Evolutionary conservation across 2,329 filamentous ascomycete species (phyloP).

Genomic region (Hymenoscyphus linearis): DNA sequence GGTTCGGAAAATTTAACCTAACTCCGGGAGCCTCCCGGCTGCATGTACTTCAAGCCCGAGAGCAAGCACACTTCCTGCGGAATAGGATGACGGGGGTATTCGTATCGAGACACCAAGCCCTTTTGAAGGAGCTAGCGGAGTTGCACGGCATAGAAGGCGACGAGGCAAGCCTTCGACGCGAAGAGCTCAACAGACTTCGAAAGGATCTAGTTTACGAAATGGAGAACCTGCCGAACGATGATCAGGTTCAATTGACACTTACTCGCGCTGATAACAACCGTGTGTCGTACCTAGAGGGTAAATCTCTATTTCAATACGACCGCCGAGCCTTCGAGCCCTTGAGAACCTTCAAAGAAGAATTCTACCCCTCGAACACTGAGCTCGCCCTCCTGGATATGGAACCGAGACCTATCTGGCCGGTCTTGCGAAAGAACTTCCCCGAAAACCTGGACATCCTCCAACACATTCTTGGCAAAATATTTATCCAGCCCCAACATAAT

Average conservation of each 20-base stretch:
- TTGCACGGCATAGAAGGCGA: neutral
- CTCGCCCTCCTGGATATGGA: slow-evolving; percentile 59
- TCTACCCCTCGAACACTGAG: slow-evolving; percentile 56
- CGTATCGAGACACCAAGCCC: neutral
- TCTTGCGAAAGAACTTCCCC: slow-evolving; percentile 39
- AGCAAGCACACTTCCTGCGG: neutral
- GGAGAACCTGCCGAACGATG: no score
- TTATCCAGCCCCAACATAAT: slow-evolving; percentile 32
- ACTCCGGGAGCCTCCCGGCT: neutral
- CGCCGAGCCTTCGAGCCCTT: slow-evolving; percentile 67
- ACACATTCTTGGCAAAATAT: slow-evolving; percentile 43
- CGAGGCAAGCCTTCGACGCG: slow-evolving; percentile 19
- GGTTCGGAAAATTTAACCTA: neutral
- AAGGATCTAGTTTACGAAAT: slow-evolving; percentile 20
- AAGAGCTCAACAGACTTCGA: slow-evolving; percentile 18
- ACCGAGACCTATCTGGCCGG: slow-evolving; percentile 48
- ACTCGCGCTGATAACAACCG: slow-evolving; percentile 50
- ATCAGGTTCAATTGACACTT: no score
- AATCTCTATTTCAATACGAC: slow-evolving; percentile 60
- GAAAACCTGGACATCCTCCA: slow-evolving; percentile 45
- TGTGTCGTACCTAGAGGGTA: slow-evolving; percentile 41
- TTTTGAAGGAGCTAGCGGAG: slow-evolving; percentile 6
- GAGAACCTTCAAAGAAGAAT: slow-evolving; percentile 50
- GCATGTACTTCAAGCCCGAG: neutral
- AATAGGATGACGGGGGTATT: neutral